Evolutionary conservation across 2,329 filamentous ascomycete species (phyloP), one percentile per base, ranked within the genome.

Genomic region (Fusarium acutatum): DNA sequence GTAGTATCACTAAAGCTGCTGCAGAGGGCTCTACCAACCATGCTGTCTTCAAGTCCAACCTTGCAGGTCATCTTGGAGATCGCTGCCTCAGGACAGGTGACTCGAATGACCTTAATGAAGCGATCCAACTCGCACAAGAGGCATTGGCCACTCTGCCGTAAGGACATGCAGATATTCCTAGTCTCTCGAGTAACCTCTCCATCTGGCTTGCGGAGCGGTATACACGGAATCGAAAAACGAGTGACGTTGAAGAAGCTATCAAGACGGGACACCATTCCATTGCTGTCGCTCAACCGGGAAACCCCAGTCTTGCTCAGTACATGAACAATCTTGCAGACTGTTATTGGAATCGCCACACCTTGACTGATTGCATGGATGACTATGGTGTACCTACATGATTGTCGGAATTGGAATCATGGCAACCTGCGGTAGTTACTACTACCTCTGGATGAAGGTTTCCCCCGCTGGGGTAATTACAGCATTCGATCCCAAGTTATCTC

Each of bases 381-480:
- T 32, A 3, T 28, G 89, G 87, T 41, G 81, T 91, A 38, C 69
- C 83, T 13, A 52, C 32, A 52, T 52, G 49, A 37, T 52, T 26
- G 32, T 52, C n/a, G 32, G 49, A 7, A 14, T 37, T 6, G 49
- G 49, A 22, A 52, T 52, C 49, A 37, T 52, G 49, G n/a, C 32
- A 4, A 15, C 85, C 0, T 92, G 90, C 61, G 86, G 79, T 0
- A 47, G 88, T 1, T 92, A 92, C 78, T 92, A 92, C 70, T 80
- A 83, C 17, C 58, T 86, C 10, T 92, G 89, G 88, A 88, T 92
- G 69, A 83, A 87, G 52, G 38, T 88, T 1, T 92, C 0, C 90
- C 90, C 0, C 84, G 82, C 41, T 84, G 83, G 70, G 82, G 84
- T 24, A 81, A 84, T 0, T 92, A 92, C 71, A 75, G 80, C 12